Evolutionary conservation across 352 stramenopile genomes (phyloP).

Genomic region (Lagenidium giganteum): DNA sequence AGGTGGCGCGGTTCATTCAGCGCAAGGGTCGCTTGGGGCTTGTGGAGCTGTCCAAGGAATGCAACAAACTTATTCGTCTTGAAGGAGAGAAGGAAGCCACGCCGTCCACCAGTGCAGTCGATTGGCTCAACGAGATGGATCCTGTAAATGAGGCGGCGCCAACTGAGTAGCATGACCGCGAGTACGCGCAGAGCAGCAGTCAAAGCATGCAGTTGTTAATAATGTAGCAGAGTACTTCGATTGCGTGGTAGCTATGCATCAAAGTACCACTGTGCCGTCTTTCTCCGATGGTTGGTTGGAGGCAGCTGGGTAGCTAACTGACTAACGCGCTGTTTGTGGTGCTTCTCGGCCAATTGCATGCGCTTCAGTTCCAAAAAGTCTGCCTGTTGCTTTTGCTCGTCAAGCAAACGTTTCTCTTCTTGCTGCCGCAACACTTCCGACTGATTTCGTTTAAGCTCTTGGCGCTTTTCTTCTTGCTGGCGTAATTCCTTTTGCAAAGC

Average conservation of each 20-base stretch:
- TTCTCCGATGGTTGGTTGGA: conserved; percentile 56
- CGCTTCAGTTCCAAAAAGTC: conserved; percentile 77
- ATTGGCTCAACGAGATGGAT: conserved; percentile 36
- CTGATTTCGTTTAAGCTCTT: conserved; percentile 66
- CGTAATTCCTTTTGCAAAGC: conserved; percentile 71
- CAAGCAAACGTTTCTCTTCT: conserved; percentile 34
- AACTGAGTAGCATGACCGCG: no score
- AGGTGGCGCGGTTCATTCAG: conserved; percentile 64
- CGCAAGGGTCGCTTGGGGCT: conserved; percentile 57
- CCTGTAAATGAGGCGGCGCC: no score
- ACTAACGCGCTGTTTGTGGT: conserved; percentile 62
- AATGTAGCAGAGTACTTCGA: conserved; percentile 9
- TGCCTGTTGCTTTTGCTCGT: conserved; percentile 57
- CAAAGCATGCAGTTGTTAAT: conserved; percentile 17
- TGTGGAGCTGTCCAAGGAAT: conserved; percentile 62
- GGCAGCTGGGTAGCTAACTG: conserved; percentile 45
- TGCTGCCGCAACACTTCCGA: conserved; percentile 56
- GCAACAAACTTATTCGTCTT: conserved; percentile 73
- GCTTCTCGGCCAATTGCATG: conserved; percentile 69
- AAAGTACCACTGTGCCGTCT: conserved; percentile 82
- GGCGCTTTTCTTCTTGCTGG: conserved; percentile 60
- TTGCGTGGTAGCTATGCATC: conserved; percentile 31
- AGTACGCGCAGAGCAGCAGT: conserved; percentile 30
- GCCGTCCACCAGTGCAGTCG: conserved; percentile 11
- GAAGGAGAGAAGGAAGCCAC: conserved; percentile 32